phyloP scores from a whole-genome alignment of 805 yeast genomes.

The Cyberlindnera veronae region DNA sequence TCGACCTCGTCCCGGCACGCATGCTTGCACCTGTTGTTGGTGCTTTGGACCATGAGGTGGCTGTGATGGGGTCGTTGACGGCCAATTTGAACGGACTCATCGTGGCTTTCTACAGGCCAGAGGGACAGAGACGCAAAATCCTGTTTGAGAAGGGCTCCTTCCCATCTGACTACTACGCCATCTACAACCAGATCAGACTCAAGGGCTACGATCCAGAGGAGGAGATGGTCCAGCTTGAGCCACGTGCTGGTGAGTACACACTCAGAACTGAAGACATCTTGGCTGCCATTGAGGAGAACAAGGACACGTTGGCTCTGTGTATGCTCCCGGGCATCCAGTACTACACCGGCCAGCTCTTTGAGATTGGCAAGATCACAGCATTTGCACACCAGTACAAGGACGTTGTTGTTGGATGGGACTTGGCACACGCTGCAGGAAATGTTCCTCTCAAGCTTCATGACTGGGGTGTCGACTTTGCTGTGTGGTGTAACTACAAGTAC shows the following conservation, averaged over 20 bases:
- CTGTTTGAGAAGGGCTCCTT: constrained; percentile 84
- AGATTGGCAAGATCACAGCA: constrained; percentile 65
- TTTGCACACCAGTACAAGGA: constrained; percentile 46
- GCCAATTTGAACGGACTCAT: constrained; percentile 74
- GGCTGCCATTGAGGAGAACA: constrained; percentile 47
- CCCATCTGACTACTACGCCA: constrained; percentile 89
- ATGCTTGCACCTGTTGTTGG: constrained; percentile 74
- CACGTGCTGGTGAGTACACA: constrained; percentile 53
- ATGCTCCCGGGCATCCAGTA: constrained; percentile 88
- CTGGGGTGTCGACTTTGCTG: constrained; percentile 92
- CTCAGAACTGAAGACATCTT: constrained; percentile 64
- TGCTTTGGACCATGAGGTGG: constrained; percentile 72
- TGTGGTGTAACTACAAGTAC: constrained; percentile 92
- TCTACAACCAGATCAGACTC: constrained; percentile 65
- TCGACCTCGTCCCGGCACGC: constrained; percentile 73
- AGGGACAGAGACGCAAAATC: constrained; percentile 56
- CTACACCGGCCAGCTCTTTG: constrained; percentile 87
- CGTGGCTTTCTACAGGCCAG: constrained; percentile 71
- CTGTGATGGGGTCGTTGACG: constrained; percentile 84
- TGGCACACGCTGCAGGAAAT: constrained; percentile 94
- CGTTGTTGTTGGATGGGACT: constrained; percentile 84
- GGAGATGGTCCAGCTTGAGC: constrained; percentile 58
- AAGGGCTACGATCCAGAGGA: constrained; percentile 51
- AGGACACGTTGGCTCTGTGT: constrained; percentile 64
- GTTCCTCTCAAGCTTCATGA: constrained; percentile 74